Conservation (phyloP, 1,284 basidiomycete species). For the Melampsora abietis-canadensis region DNA sequence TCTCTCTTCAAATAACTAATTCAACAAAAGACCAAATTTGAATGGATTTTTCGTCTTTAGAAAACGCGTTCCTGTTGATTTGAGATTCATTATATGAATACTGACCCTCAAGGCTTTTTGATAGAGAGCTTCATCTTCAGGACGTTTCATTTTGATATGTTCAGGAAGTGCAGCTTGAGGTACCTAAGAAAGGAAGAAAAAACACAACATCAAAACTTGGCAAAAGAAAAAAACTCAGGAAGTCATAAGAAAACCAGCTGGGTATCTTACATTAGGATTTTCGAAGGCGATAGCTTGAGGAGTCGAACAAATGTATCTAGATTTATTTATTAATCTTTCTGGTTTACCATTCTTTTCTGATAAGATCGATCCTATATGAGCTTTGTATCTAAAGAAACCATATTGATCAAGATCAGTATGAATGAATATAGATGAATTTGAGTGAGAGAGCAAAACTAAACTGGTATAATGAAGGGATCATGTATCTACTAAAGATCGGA, state of each 20-base stretch:
- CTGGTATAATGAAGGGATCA: conserved; percentile 74
- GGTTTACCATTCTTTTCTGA: conserved; percentile 12
- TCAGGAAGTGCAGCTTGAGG: conserved; percentile 16
- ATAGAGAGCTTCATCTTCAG: conserved; percentile 3
- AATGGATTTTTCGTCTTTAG: no score
- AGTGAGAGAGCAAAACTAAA: conserved; percentile 52
- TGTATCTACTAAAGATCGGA: conserved; percentile 74
- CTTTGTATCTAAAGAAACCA: conserved; percentile 9
- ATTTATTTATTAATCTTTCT: conserved; percentile 21
- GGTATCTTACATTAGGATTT: conserved; percentile 12
- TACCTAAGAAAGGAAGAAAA: not conserved
- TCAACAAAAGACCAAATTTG: no score
- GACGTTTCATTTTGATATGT: not conserved
- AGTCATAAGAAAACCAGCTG: not conserved
- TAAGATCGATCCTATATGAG: conserved; percentile 12
- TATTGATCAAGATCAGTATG: not conserved
- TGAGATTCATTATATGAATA: not conserved
- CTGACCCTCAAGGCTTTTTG: conserved; percentile 2
- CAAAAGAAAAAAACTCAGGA: not conserved
- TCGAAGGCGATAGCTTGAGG: conserved; percentile 27
- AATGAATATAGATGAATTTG: not conserved
- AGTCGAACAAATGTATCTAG: not conserved
- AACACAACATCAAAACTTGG: not conserved
- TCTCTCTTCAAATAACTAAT: conserved; percentile 59
- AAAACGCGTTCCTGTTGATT: no score